Evolutionary conservation across 208 protist species (phyloP).

Genomic region (Acanthamoeba royreba): DNA sequence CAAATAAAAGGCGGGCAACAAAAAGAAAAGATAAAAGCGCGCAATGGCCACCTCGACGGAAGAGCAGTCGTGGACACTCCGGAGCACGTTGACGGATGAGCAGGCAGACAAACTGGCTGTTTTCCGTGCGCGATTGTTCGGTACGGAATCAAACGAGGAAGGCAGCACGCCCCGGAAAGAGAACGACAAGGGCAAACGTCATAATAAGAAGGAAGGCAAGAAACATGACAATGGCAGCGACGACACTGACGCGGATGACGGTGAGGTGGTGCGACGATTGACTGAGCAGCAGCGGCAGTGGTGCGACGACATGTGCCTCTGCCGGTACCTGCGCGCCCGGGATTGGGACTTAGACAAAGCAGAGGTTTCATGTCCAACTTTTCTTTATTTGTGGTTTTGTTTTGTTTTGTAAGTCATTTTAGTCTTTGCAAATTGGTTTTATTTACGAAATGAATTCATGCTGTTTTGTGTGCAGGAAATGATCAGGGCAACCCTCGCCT

Average conservation of each 20-base stretch:
- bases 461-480: neutral
- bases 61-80: neutral
- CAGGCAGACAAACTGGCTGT: neutral
- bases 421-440: neutral
- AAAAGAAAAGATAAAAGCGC: neutral
- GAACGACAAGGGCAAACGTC: neutral
- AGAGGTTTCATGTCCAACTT: neutral
- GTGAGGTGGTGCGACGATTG: too few relatives aligned
- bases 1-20: neutral
- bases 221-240: neutral
- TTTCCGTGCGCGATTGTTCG: neutral
- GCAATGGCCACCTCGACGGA: neutral
- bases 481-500: neutral
- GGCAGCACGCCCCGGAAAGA: neutral
- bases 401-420: neutral
- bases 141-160: neutral
- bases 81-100: neutral
- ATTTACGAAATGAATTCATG: neutral
- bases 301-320: conserved; percentile 35
- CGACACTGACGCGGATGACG: neutral
- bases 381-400: neutral
- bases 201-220: neutral
- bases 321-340: conserved; percentile 13
- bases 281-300: neutral
- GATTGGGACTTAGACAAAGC: conserved; percentile 42